These are phyloP conservation scores for Talaromyces sp. DNA, from an alignment of 2,329 filamentous ascomycete genomes.

Conservation along the genomic window DNA sequence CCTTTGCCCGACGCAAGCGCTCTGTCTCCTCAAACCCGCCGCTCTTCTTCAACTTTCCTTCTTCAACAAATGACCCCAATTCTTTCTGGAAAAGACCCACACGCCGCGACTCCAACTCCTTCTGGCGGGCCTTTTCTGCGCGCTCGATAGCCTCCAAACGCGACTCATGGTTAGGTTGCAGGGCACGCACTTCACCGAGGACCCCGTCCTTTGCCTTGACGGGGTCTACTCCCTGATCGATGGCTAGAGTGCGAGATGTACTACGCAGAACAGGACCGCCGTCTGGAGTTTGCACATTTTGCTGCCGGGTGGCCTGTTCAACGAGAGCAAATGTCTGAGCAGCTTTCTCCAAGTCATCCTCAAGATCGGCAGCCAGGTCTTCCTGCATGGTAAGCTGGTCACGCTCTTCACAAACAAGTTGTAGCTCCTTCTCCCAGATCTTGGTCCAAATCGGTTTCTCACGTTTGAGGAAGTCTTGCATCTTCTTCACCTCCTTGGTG, in stretches of 20 bases:
- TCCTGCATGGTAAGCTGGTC: slow-evolving; percentile 95
- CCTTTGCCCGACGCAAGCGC: slow-evolving; percentile 74
- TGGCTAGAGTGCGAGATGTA: slow-evolving; percentile 51
- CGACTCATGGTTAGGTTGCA: slow-evolving; percentile 91
- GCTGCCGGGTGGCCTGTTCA: slow-evolving; percentile 97
- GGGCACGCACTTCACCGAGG: slow-evolving; percentile 83
- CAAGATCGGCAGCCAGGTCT: slow-evolving; percentile 84
- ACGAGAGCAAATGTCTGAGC: slow-evolving; percentile 90
- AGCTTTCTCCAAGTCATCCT: slow-evolving; percentile 93
- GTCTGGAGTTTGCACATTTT: slow-evolving; percentile 65
- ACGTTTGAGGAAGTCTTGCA: slow-evolving; percentile 84
- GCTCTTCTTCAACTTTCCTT: slow-evolving; percentile 91
- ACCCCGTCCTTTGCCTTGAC: slow-evolving; percentile 84
- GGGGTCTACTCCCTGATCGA: slow-evolving; percentile 61
- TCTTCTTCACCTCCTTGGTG: slow-evolving; percentile 82
- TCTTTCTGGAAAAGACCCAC: slow-evolving; percentile 80
- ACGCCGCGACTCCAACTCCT: slow-evolving; percentile 73
- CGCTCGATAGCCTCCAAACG: slow-evolving; percentile 92
- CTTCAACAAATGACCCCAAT: slow-evolving; percentile 76
- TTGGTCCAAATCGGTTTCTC: slow-evolving; percentile 98
- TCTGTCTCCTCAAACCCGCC: slow-evolving; percentile 94
- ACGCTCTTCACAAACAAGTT: slow-evolving; percentile 91
- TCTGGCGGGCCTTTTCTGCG: slow-evolving; percentile 87
- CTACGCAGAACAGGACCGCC: slow-evolving; percentile 44
- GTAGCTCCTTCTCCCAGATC: slow-evolving; percentile 97